Conservation (phyloP, 2,329 filamentous ascomycete genomes). For the Clonostachys solani region DNA sequence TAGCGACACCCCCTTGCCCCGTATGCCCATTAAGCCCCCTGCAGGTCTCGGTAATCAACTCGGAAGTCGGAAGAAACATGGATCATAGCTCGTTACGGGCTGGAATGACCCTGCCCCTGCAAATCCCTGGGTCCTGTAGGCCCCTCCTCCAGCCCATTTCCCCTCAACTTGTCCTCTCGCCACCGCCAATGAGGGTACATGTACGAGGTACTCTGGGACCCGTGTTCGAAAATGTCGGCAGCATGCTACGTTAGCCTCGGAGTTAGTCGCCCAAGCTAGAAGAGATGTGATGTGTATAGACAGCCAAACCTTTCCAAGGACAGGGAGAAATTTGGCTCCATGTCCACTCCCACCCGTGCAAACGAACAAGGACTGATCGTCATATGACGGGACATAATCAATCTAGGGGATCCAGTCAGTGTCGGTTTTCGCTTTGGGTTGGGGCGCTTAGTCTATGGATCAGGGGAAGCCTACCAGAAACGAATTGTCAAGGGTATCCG, state of each 20-base stretch:
- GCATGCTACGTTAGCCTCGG: slow-evolving; percentile 14
- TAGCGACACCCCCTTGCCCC: too few species aligned
- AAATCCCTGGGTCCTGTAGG: slow-evolving; percentile 16
- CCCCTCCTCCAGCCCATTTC: slow-evolving; percentile 22
- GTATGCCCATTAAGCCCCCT: too few species aligned
- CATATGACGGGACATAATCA: slow-evolving; percentile 21
- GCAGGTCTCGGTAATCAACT: too few species aligned
- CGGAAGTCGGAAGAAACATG: too few species aligned
- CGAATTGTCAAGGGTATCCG: slow-evolving; percentile 24
- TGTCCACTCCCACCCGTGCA: slow-evolving; percentile 27
- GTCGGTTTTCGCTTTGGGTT: background rate
- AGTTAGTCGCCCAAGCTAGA: background rate
- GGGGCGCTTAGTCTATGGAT: background rate
- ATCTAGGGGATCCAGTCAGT: slow-evolving; percentile 9
- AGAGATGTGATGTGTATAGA: background rate
- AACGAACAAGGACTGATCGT: slow-evolving; percentile 21
- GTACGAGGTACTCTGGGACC: slow-evolving; percentile 14
- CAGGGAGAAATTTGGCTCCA: slow-evolving; percentile 27
- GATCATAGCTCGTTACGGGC: too few species aligned
- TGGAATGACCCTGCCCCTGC: background rate
- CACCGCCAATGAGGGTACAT: slow-evolving; percentile 23
- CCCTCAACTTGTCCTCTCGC: slow-evolving; percentile 13
- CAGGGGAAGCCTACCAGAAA: slow-evolving; percentile 12
- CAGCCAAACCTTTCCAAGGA: slow-evolving; percentile 18
- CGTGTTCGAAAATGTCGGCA: slow-evolving; percentile 19